Percentiles rank a stretch among this genome's conserved stretches.
phyloP scores from a whole-genome alignment of 306 rosid species.

The Crataegus laevigata region DNA sequence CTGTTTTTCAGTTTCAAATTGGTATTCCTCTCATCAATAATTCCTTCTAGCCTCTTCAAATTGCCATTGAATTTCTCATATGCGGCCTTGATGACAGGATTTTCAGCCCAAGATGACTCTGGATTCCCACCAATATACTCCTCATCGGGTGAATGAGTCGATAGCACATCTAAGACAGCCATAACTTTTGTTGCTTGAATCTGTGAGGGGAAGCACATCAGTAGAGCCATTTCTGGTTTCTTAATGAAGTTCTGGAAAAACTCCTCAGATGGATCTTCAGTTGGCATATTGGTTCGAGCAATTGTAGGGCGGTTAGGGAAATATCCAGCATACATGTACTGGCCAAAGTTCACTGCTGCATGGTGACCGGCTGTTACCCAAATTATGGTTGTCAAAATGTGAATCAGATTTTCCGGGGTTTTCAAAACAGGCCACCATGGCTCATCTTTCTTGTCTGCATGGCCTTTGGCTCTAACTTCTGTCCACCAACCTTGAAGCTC shows the following conservation, averaged over 20 bases:
- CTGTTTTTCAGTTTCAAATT: conserved; percentile 10
- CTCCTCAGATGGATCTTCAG: conserved; percentile 21
- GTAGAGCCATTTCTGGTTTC: conserved; percentile 24
- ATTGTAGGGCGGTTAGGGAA: conserved; percentile 35
- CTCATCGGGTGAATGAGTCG: conserved; percentile 35
- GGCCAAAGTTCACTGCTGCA: conserved; percentile 35
- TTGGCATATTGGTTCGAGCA: conserved; percentile 28
- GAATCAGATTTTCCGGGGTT: conserved; percentile 14
- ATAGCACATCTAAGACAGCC: conserved; percentile 26
- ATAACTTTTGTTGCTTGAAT: conserved; percentile 29
- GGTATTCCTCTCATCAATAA: conserved; percentile 29
- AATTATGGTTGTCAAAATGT: conserved; percentile 16
- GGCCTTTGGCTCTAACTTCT: conserved; percentile 31
- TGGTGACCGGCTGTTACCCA: conserved; percentile 41
- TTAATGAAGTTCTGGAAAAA: conserved; percentile 7
- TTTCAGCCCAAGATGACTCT: conserved; percentile 27
- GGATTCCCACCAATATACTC: conserved; percentile 23
- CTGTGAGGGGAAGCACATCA: conserved; percentile 32
- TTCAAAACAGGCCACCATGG: conserved; percentile 38
- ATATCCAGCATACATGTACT: conserved; percentile 30
- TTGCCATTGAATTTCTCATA: conserved; percentile 20
- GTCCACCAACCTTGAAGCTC: conserved; percentile 46
- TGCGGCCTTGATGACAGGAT: conserved; percentile 24
- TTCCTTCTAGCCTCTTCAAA: conserved; percentile 17
- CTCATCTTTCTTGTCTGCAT: conserved; percentile 35